Evolutionary conservation across 106 monocot species (phyloP).

Genomic region (Acorus gramineus): DNA sequence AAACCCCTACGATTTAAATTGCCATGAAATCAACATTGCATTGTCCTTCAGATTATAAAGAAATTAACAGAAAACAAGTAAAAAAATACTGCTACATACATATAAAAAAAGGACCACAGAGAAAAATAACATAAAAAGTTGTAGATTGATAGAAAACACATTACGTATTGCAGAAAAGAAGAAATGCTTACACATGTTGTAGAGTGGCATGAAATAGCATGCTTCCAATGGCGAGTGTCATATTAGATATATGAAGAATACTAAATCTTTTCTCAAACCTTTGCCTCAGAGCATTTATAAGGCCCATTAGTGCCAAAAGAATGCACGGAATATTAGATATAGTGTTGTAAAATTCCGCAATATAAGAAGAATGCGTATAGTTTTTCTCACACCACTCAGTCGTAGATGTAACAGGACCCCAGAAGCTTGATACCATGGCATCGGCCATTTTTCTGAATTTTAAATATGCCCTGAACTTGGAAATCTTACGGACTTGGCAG

Average conservation of each 20-base stretch:
- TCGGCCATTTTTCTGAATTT: slow-evolving; percentile 7
- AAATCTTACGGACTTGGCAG: too few relatives aligned
- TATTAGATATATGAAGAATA: slow-evolving; percentile 26
- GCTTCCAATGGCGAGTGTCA: slow-evolving; percentile 30
- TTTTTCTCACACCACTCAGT: slow-evolving; percentile 32
- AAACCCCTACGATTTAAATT: too few relatives aligned
- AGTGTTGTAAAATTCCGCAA: slow-evolving; percentile 28
- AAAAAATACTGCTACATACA: too few relatives aligned
- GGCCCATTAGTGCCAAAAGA: slow-evolving; percentile 24
- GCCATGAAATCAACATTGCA: too few relatives aligned
- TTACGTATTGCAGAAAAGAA: too few relatives aligned
- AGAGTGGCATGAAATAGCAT: slow-evolving; percentile 24
- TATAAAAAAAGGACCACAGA: too few relatives aligned
- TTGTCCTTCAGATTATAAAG: too few relatives aligned
- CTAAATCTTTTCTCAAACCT: slow-evolving; percentile 25
- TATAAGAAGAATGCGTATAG: slow-evolving; percentile 22
- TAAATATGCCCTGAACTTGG: background rate
- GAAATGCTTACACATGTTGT: slow-evolving; percentile 17
- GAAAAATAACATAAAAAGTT: too few relatives aligned
- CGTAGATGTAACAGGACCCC: slow-evolving; percentile 30
- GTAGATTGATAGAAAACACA: too few relatives aligned
- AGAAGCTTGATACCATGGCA: slow-evolving; percentile 17
- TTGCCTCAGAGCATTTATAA: slow-evolving; percentile 25
- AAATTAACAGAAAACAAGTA: too few relatives aligned
- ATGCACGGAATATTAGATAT: slow-evolving; percentile 30